Evolutionary conservation across 2,329 filamentous ascomycete genomes (phyloP).

Genomic region (Neodidymelliopsis sp.): DNA sequence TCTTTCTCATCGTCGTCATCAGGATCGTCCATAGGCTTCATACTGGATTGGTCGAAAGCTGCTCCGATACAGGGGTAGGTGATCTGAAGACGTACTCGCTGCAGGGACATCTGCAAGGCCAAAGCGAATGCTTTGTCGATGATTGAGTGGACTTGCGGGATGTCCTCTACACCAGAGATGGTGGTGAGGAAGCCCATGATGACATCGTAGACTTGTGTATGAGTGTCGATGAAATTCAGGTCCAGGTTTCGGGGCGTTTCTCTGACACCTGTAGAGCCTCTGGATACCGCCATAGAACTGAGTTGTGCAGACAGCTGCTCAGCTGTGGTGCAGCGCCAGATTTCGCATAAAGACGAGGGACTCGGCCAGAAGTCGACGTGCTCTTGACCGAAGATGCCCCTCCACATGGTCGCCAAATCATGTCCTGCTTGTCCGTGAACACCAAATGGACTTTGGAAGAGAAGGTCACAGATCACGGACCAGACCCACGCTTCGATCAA

Average conservation of each 20-base stretch:
- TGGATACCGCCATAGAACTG: no score
- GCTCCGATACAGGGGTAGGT: constrained; percentile 23
- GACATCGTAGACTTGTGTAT: no score
- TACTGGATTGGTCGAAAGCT: background rate
- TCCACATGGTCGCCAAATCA: background rate
- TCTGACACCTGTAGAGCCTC: no score
- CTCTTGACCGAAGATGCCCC: background rate
- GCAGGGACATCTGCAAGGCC: constrained; percentile 22
- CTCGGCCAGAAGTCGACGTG: constrained; percentile 11
- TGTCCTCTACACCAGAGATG: no score
- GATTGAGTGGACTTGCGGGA: constrained; percentile 5
- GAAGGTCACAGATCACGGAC: constrained; percentile 14
- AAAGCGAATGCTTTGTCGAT: constrained; percentile 26
- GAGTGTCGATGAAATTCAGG: no score
- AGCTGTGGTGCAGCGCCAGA: constrained; percentile 15
- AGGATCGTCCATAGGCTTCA: constrained; percentile 7
- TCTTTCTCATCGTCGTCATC: constrained; percentile 24
- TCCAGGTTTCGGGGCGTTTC: constrained; percentile 1
- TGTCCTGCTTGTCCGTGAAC: constrained; percentile 3
- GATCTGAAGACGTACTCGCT: constrained; percentile 28
- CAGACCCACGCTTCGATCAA: constrained; percentile 27
- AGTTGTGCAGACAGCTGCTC: no score
- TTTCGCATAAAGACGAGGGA: constrained; percentile 15
- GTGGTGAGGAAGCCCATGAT: no score
- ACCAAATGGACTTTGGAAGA: constrained; percentile 19